A percentile compares a stretch with the other conserved stretches of the same genome.
phyloP scores from a whole-genome alignment of 352 stramenopile genomes.

The Phytophthora brassicae region DNA sequence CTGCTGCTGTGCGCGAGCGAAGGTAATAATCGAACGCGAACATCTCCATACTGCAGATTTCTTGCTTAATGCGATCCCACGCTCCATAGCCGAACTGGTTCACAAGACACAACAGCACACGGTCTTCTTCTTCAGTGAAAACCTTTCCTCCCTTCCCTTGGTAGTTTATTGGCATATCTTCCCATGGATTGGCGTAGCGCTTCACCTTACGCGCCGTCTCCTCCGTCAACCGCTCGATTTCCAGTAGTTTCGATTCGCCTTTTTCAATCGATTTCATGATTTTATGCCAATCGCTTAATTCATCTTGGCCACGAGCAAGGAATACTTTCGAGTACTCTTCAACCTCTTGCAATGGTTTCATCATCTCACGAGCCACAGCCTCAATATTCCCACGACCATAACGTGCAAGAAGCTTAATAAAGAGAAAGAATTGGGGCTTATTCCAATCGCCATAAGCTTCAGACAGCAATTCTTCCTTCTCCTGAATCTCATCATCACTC shows the following conservation, averaged over 20 bases:
- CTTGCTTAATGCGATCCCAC: constrained; percentile 96
- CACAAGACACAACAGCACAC: constrained; percentile 96
- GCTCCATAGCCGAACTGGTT: constrained; percentile 97
- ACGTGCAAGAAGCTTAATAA: constrained; percentile 80
- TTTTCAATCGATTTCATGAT: constrained; percentile 90
- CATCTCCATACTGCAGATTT: constrained; percentile 90
- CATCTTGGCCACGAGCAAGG: constrained; percentile 63
- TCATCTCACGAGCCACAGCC: constrained; percentile 82
- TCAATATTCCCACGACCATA: constrained; percentile 78
- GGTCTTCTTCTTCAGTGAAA: constrained; percentile 98
- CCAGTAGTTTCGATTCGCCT: constrained; percentile 83
- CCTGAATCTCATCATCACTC: constrained; percentile 79
- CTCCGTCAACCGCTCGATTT: constrained; percentile 83
- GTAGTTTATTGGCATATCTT: constrained; percentile 89
- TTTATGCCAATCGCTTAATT: constrained; percentile 80
- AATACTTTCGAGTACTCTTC: constrained; percentile 70
- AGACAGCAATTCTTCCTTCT: constrained; percentile 91
- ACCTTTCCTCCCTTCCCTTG: constrained; percentile 91
- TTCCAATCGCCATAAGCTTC: constrained; percentile 89
- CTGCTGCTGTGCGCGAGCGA: constrained; percentile 93
- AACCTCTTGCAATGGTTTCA: constrained; percentile 79
- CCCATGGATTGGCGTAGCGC: constrained; percentile 81
- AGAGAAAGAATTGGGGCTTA: constrained; percentile 87
- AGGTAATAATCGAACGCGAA: constrained; percentile 99
- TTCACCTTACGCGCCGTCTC: constrained; percentile 75